Conservation (phyloP, 495 filamentous ascomycete genomes). For the Melanomma pulvis-pyrius region DNA sequence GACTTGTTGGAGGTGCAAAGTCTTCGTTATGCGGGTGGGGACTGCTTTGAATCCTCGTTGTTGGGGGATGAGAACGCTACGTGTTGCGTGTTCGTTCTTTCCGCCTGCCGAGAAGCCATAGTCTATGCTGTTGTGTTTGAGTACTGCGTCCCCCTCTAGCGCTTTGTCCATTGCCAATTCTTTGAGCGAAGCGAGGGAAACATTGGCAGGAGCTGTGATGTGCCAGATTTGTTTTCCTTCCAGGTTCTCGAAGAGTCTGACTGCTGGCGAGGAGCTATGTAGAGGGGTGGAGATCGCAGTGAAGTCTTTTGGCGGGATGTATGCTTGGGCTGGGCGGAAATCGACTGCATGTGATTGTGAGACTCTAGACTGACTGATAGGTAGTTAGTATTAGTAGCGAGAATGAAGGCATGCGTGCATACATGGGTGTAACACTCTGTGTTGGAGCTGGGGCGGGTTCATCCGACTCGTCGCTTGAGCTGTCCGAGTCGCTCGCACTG, state of each 20-base stretch:
- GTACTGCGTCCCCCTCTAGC: conserved; percentile 41
- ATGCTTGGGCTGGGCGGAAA: conserved; percentile 46
- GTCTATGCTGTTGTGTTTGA: conserved; percentile 47
- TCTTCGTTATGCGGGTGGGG: conserved; percentile 15
- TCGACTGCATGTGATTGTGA: conserved; percentile 25
- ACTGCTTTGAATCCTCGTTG: conserved; percentile 25
- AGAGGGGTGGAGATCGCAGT: conserved; percentile 27
- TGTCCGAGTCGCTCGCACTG: conserved; percentile 21
- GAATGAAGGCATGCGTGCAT: neutral
- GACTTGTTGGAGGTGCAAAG: conserved; percentile 41
- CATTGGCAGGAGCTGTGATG: conserved; percentile 54
- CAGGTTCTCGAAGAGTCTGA: conserved; percentile 41
- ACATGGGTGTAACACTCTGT: neutral
- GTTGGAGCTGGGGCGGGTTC: neutral
- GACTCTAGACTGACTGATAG: conserved; percentile 11
- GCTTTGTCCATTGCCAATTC: conserved; percentile 46
- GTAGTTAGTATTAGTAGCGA: neutral
- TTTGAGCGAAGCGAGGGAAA: conserved; percentile 50
- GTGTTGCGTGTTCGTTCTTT: conserved; percentile 44
- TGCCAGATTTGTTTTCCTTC: conserved; percentile 59
- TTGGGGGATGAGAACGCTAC: conserved; percentile 43
- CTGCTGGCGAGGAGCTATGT: conserved; percentile 23
- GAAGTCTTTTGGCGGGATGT: conserved; percentile 50
- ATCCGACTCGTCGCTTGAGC: conserved; percentile 23
- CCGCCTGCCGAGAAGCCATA: conserved; percentile 52